Evolutionary conservation across 2,329 filamentous ascomycete species (phyloP), one percentile per base, ranked within the genome.

Genomic region (Ophiocordyceps australis): DNA sequence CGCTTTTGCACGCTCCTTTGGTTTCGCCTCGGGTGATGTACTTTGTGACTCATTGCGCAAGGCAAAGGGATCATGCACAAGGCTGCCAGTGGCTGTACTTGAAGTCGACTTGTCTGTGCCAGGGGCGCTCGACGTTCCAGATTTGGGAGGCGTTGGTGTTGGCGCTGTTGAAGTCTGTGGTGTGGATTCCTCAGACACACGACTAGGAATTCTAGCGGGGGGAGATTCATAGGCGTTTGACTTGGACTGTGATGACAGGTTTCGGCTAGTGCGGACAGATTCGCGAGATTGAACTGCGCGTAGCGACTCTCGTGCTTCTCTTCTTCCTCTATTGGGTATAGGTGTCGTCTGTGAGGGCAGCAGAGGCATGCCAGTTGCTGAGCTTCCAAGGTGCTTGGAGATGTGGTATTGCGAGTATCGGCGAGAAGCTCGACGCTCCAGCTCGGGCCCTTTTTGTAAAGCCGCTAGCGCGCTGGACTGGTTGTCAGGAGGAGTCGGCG

Each of bases 321-420:
- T 60, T 31, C 80, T 66, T 17, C 82, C 82, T 33, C 85, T 66
- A 43, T 93, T 93, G 5, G 85, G 85, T 34, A 86, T 65, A 2
- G 80, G 81, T 4, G 76, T 75, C 32, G 74, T 82, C 43, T 91
- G 82, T 16, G 79, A 62, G 15, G 86, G 83, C 13, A 95, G 67
- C 42, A 91, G 78, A 6, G 85, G 82, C 11, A 95, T 75, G 13
- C 80, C 82, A 49, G 74, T 83, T 11, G 78, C 66, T 20, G 76
- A 74, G 11, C 73, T 67, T 9, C 86, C 86, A 3, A 95, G 59
- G 40, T 93, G 83, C 45, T 94, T 95, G 23, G 82, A 81, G 38
- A 98, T 92, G 43, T 98, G 89, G 46, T 95, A 98, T 27, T 83
- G 79, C 3, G 89, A 95, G 46, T 95, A 98, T 41, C 89, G 65